Evolutionary conservation across 1,284 basidiomycete genomes (phyloP).

Genomic region (Bondarzewia mesenterica): DNA sequence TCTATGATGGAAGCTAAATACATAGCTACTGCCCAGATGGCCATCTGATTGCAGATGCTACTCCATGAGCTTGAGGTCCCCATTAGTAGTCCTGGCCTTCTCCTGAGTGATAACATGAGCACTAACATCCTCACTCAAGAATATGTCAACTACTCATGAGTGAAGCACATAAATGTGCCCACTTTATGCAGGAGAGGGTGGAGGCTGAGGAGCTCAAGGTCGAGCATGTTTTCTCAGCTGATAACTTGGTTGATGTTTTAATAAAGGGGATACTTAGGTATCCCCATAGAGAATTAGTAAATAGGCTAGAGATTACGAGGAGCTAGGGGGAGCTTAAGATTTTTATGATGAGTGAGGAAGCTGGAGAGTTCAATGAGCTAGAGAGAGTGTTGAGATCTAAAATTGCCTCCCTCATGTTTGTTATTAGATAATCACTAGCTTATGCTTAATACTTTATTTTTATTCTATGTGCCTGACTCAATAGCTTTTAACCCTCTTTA

Average conservation of each 20-base stretch:
- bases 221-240: neutral
- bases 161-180: slow-evolving; percentile 28
- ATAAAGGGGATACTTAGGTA: neutral
- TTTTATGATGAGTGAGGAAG: no score
- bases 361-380: no score
- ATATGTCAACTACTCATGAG: slow-evolving; percentile 15
- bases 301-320: neutral
- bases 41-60: neutral
- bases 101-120: slow-evolving; percentile 22
- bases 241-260: neutral
- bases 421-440: no score
- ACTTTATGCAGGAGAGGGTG: slow-evolving; percentile 12
- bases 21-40: slow-evolving; percentile 22
- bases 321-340: neutral
- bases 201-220: neutral
- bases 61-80: slow-evolving; percentile 5
- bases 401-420: no score
- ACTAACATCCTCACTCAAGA: slow-evolving; percentile 22
- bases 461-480: no score
- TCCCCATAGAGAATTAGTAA: neutral
- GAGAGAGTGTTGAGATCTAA: no score
- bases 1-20: slow-evolving; percentile 30
- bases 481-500: no score
- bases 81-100: slow-evolving; percentile 4
- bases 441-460: no score